These are phyloP conservation scores for Papiliotrema flavescens DNA, from an alignment of 1,284 basidiomycete species.

Conservation along the genomic window DNA sequence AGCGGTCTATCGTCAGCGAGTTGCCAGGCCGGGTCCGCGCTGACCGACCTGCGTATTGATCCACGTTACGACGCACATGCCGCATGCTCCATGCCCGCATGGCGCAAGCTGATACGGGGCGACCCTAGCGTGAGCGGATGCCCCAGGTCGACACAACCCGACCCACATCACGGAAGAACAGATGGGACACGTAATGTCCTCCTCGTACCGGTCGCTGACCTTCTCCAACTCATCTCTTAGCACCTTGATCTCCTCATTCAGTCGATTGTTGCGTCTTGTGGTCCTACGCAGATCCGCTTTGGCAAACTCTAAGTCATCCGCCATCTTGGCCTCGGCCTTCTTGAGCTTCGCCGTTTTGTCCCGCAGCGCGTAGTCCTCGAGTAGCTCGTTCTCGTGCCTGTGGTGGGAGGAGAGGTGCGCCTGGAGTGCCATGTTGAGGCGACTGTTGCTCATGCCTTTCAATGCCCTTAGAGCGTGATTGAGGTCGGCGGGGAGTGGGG, in stretches of 20 bases:
- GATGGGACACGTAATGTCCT: neutral
- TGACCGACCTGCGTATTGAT: slow-evolving; percentile 6
- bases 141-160: neutral
- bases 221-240: neutral
- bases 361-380: no score
- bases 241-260: neutral
- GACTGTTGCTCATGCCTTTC: no score
- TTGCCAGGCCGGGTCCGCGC: neutral
- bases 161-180: slow-evolving; percentile 8
- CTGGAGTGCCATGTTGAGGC: no score
- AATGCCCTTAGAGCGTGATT: no score
- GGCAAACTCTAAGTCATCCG: no score
- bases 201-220: no score
- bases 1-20: neutral
- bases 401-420: no score
- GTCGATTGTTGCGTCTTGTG: neutral
- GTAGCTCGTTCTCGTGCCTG: no score
- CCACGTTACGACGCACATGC: slow-evolving; percentile 7
- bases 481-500: no score
- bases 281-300: no score
- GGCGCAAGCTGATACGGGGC: slow-evolving; percentile 7
- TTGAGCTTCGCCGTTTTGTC: no score
- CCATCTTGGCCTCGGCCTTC: no score
- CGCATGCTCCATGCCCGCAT: slow-evolving; percentile 11
- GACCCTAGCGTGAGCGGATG: slow-evolving; percentile 1